Base-by-base conservation (phyloP, 2,329 filamentous ascomycete genomes). In the Alternaria incomplexa region DNA sequence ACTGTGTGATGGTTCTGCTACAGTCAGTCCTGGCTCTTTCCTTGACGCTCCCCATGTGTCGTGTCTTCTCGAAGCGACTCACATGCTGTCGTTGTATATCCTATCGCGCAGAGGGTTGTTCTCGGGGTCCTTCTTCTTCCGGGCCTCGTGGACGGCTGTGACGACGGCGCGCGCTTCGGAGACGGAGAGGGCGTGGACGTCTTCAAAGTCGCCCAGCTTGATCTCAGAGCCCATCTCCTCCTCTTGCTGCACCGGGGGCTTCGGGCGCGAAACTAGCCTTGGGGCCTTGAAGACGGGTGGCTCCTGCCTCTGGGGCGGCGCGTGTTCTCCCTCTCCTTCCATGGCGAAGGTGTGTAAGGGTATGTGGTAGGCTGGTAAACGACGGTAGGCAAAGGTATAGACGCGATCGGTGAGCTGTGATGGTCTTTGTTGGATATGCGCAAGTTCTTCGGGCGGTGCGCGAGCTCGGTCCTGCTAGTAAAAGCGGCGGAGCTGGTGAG, bases 101-200 rank as follows among this genome's bases (percentile, higher is more conserved):
- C 93, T 66, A 90, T 94, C 85, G 93, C 92, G 76, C 54, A 93
- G 87, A 76, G 93, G 92, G 82, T 93, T 93, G 73, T 66, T 72
- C 54, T 70, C 67, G 12, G 73, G 68, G 51, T 90, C 89, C 72
- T 92, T 91, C 73, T 91, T 90, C 70, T 90, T 88, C 67, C 93
- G 89, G 83, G 95, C 93, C 65, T 91, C 86, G 68, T 96, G 88
- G 53, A 97, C 90, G 65, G 93, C 93, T 77, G 95, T 95, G 74
- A 99, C 93, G 76, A 99, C 91, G 54, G 97, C 88, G 72, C 93
- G 89, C 2, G 96, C 94, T 83, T 98, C 96, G 32, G 93, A 97
- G 56, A 97, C 88, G 48, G 94, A 97, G 65, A 99, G 86, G 6
- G 94, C 95, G 78, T 96, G 93, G 69, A 96, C 93, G 76, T 95